phyloP scores from a whole-genome alignment of 2,329 filamentous ascomycete species.

The Fusarium oligoseptatum region DNA sequence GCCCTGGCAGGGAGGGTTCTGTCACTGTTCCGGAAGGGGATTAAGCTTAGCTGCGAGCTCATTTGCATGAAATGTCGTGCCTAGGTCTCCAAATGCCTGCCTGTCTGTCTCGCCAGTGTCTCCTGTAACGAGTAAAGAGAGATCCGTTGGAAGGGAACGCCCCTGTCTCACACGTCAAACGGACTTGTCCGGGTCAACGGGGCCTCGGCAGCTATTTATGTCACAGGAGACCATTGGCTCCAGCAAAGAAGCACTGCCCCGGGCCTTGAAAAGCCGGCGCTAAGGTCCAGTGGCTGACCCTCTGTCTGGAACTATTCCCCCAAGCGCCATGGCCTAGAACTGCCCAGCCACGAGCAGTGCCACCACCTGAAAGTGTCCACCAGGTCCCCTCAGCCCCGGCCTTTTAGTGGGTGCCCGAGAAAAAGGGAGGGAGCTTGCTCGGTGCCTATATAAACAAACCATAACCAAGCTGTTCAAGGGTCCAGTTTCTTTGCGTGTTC shows the following conservation, averaged over 20 bases:
- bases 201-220: conserved; percentile 30
- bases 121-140: not conserved
- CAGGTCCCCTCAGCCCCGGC: not conserved
- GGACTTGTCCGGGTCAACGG: not conserved
- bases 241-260: conserved; percentile 26
- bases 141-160: not conserved
- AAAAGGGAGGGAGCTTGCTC: conserved; percentile 27
- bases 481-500: not conserved
- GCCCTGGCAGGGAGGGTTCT: not conserved
- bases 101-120: not conserved
- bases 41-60: conserved; percentile 13
- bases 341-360: conserved; percentile 28
- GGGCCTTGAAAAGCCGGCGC: not conserved
- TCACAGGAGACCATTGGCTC: not conserved
- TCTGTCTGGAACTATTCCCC: conserved; percentile 3
- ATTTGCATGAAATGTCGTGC: not conserved
- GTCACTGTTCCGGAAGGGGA: not conserved
- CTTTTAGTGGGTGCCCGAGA: not conserved
- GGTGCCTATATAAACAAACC: conserved; percentile 4
- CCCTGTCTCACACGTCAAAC: not conserved
- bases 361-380: conserved; percentile 16
- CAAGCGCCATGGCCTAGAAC: conserved; percentile 24
- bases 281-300: conserved; percentile 20
- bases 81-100: not conserved
- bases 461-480: conserved; percentile 6